Evolutionary conservation across 2,329 filamentous ascomycete species (phyloP).

Genomic region (Cladosporium sp.): DNA sequence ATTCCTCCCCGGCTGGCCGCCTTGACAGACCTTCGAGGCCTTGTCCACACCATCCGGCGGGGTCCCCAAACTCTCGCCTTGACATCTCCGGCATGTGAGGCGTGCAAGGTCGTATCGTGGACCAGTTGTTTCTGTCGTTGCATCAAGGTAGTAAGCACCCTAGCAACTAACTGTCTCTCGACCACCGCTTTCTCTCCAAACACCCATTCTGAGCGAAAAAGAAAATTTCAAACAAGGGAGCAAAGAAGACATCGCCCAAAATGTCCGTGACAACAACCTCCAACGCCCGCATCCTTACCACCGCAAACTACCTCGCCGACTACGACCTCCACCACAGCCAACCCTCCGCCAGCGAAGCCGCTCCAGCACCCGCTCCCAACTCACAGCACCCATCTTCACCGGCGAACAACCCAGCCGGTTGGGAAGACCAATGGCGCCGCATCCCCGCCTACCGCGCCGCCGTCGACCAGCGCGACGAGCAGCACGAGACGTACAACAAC

Average conservation of each 20-base stretch:
- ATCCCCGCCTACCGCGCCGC: slow-evolving; percentile 51
- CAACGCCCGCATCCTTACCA: slow-evolving; percentile 38
- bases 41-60: background rate
- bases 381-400: slow-evolving; percentile 26
- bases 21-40: background rate
- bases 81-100: background rate
- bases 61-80: background rate
- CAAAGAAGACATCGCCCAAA: background rate
- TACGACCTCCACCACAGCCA: slow-evolving; percentile 49
- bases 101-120: background rate
- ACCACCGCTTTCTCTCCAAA: background rate
- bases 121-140: background rate
- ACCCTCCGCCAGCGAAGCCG: slow-evolving; percentile 25
- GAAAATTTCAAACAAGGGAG: too few species aligned
- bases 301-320: slow-evolving; percentile 44
- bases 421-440: slow-evolving; percentile 51
- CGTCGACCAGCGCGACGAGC: slow-evolving; percentile 45
- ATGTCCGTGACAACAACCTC: slow-evolving; percentile 50
- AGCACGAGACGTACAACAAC: slow-evolving; percentile 49
- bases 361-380: slow-evolving; percentile 35
- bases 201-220: too few species aligned
- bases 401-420: slow-evolving; percentile 40
- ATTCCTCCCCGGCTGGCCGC: background rate
- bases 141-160: background rate
- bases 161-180: background rate